Conservation (phyloP, 129 eudicot genomes). For the Dittrichia graveolens region DNA sequence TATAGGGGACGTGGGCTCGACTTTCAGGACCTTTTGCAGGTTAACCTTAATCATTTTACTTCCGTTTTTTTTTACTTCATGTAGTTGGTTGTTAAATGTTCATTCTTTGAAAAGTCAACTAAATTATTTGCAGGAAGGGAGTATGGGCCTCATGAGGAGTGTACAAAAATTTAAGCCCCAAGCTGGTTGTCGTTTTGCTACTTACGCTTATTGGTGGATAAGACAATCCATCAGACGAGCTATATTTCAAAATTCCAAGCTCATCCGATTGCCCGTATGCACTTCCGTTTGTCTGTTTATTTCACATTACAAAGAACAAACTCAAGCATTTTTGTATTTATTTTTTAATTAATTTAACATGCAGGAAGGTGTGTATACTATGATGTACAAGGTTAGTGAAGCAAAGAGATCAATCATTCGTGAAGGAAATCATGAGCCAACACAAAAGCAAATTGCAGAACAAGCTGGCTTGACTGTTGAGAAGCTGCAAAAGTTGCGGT, state of each 20-base stretch:
- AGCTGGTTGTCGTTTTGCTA: conserved; percentile 84
- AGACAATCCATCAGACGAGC: conserved; percentile 78
- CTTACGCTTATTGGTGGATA: conserved; percentile 98
- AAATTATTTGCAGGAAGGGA: conserved; percentile 75
- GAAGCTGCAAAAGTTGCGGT: conserved; percentile 58
- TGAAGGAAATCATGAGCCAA: conserved; percentile 66
- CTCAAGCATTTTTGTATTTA: neutral
- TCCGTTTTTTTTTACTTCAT: neutral
- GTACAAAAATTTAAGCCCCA: conserved; percentile 83
- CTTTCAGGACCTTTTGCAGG: conserved; percentile 91
- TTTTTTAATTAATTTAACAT: conserved; percentile 8
- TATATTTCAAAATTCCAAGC: conserved; percentile 80
- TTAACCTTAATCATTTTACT: conserved; percentile 23
- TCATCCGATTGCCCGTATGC: conserved; percentile 86
- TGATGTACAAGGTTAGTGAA: conserved; percentile 63
- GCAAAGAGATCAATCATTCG: conserved; percentile 77
- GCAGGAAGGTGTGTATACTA: conserved; percentile 81
- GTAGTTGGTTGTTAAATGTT: neutral
- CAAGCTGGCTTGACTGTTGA: conserved; percentile 76
- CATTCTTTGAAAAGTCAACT: neutral
- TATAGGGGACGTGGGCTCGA: conserved; percentile 83
- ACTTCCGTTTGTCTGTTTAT: conserved; percentile 3
- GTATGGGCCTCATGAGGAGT: conserved; percentile 87
- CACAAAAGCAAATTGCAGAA: conserved; percentile 65
- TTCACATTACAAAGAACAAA: neutral